phyloP scores from a whole-genome alignment of 129 eudicot genomes.

The Logfia minima region DNA sequence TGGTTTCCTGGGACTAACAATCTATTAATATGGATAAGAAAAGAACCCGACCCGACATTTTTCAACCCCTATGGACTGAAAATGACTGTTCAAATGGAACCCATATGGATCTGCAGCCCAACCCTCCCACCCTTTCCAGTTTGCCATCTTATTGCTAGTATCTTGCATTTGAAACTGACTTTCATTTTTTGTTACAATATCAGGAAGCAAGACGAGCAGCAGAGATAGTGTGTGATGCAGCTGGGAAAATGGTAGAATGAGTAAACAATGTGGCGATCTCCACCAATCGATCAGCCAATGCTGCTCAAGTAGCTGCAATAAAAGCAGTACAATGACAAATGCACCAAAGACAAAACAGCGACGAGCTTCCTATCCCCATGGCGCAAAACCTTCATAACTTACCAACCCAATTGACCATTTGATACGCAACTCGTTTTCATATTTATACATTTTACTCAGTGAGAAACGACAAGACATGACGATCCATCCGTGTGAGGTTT shows the following conservation, averaged over 20 bases:
- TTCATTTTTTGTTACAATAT: slow-evolving; percentile 21
- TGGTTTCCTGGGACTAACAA: not conserved
- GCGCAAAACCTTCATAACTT: slow-evolving; percentile 41
- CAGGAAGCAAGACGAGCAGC: slow-evolving; percentile 79
- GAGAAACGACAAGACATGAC: not conserved
- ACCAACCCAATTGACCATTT: slow-evolving; percentile 29
- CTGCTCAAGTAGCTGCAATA: slow-evolving; percentile 80
- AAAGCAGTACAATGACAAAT: slow-evolving; percentile 71
- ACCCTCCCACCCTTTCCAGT: not conserved
- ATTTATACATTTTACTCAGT: slow-evolving; percentile 10
- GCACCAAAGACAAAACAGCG: slow-evolving; percentile 36
- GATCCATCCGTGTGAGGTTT: not conserved
- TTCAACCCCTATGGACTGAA: not conserved
- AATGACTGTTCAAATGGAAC: not conserved
- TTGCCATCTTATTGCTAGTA: not conserved
- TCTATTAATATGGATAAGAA: no score
- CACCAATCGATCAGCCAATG: slow-evolving; percentile 75
- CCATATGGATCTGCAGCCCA: not conserved
- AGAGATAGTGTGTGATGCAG: slow-evolving; percentile 50
- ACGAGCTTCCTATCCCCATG: slow-evolving; percentile 36
- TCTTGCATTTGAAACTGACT: not conserved
- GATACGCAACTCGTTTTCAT: not conserved
- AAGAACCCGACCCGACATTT: not conserved
- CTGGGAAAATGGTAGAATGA: slow-evolving; percentile 57
- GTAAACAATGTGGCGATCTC: slow-evolving; percentile 64